Evolutionary conservation across 192 early-diverging fungal genomes (phyloP), one percentile per base, ranked within the genome.

Genomic region (Nowakowskiella sp.): DNA sequence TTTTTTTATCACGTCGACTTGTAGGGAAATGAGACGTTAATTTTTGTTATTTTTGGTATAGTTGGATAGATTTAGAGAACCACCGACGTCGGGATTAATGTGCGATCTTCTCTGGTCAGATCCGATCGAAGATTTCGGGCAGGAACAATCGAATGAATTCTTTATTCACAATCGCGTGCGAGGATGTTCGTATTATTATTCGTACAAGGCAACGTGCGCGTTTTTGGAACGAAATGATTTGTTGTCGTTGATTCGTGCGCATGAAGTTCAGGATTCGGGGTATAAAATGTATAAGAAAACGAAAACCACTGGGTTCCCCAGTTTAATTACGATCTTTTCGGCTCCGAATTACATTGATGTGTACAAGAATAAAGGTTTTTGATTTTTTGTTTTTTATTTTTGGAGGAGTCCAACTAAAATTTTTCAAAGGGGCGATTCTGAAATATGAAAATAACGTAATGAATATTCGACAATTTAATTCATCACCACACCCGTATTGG

Each of bases 381-480:
- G n/a, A n/a, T 58, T 47, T 22, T 50, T 8, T 50, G 10, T 23
- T 65, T 13, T 19, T 5, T 28, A 21, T 67, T 44, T 6, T 13
- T 9, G 13, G 13, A 13, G 36, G 36, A 13, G 13, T 39, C 13
- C 36, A 39, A 13, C 13, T 39, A 19, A 39, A 19, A 13, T 39
- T 39, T 19, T 39, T 19, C 19, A 39, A 13, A 61, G 88, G 84
- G 31, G 88, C 88, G 22, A 82, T 90, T 24, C 65, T 90, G 39
- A 90, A 90, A 60, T 90, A 90, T 53, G 88, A 90, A 60, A 86
- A 88, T 65, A 89, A 89, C 51, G 84, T 89, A 21, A 88, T 90
- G 85, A 90, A 90, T 68, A 90, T 90, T 61, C 81, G 88, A 42
- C 85, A 88, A 61, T 83, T 72, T 29, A 86, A 85, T 61, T 82